phyloP scores from a whole-genome alignment of 495 filamentous ascomycete species.

The Annulohypoxylon maeteangense region DNA sequence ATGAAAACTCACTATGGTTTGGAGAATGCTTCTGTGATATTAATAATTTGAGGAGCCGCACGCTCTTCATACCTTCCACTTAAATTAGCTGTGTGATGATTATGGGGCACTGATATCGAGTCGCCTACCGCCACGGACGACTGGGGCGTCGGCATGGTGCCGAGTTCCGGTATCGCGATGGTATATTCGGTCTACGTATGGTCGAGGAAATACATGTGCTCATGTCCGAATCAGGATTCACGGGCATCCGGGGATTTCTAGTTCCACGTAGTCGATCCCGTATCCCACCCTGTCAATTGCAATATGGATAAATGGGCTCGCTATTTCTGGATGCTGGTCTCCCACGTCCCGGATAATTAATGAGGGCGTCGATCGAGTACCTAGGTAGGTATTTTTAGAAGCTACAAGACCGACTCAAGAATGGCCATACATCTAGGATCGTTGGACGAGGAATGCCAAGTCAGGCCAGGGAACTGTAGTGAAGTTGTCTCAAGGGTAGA shows the following conservation, averaged over 20 bases:
- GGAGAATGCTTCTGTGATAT: slow-evolving; percentile 6
- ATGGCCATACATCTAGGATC: too few relatives aligned
- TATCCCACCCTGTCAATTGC: slow-evolving; percentile 23
- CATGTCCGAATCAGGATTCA: slow-evolving; percentile 19
- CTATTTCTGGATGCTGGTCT: slow-evolving; percentile 23
- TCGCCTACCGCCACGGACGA: slow-evolving; percentile 1
- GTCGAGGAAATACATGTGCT: slow-evolving; percentile 9
- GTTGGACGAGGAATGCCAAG: too few relatives aligned
- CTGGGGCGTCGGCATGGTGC: slow-evolving; percentile 18
- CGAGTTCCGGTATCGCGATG: slow-evolving; percentile 9
- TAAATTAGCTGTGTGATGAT: slow-evolving; percentile 1
- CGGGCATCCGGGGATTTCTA: slow-evolving; percentile 14
- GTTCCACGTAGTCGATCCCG: slow-evolving; percentile 6
- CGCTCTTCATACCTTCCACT: not conserved
- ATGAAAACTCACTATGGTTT: not conserved
- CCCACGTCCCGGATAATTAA: slow-evolving; percentile 32
- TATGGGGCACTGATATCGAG: slow-evolving; percentile 16
- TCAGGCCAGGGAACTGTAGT: not conserved
- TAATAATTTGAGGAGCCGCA: slow-evolving; percentile 21
- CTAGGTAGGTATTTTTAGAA: slow-evolving; percentile 30
- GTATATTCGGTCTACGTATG: not conserved
- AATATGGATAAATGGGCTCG: slow-evolving; percentile 35
- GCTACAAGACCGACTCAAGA: not conserved
- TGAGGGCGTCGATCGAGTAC: not conserved
- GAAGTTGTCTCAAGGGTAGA: not conserved